Base-by-base conservation (phyloP, 2,329 filamentous ascomycete genomes). In the Hortaea werneckii region DNA sequence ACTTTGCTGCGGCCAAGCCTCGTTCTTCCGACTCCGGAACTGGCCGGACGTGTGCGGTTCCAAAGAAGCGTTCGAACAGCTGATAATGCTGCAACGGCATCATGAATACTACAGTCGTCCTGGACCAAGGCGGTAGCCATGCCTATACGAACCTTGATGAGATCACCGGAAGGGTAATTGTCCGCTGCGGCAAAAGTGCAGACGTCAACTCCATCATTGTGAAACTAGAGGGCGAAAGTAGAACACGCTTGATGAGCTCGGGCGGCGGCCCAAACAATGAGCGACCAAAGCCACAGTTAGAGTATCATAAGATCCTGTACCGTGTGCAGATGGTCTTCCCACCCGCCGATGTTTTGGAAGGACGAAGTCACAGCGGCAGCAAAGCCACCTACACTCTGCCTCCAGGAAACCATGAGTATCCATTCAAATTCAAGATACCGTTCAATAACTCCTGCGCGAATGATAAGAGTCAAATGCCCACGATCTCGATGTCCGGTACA, bases 201-300 rank as follows among this genome's bases (percentile, higher is more conserved):
- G 71, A 68, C 52, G 63, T 77, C 29, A 66, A 65, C 46, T 67
- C 64, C 35, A 81, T 92, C 51, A 73, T 87, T 34, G 85, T 90
- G 58, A 92, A 92, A 70, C 77, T 92, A 29, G 86, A 92, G 61
- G 86, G 86, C 54, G 85, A 92, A 67, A 80, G 80, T 41, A 76
- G 75, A 51, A 89, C 85, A 5, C 75, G 82, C 38, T 67, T 87
- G 63, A 70, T 65, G 62, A 77, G 51, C 67, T 77, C 56, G 54
- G 60, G 55, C 49, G 69, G 58, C 62, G 69, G 59, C 62, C 64
- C 41, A 55, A 56, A 58, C 51, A 57, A 58, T 51, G 69, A 63
- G 63, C 70, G 60, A 61, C 69, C 65, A 62, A 66, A 60, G 58
- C 69, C 59, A 50, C 68, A 66, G 53, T 61, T 74, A 30, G 74